phyloP scores from a whole-genome alignment of 2,329 filamentous ascomycete species.

The Ophiostoma populinum region DNA sequence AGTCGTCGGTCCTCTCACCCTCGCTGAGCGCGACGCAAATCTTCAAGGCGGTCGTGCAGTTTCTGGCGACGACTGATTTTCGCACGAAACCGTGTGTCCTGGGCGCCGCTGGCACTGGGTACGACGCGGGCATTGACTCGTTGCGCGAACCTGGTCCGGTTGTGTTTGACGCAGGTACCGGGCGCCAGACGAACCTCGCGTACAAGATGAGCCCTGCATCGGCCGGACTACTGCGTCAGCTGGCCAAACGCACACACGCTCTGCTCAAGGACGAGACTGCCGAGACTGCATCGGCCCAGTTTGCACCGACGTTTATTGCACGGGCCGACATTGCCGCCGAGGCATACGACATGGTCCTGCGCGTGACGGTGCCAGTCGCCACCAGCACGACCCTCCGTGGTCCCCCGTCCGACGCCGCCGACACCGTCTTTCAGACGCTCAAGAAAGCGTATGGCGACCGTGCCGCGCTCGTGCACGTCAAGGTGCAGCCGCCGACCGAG shows the following conservation, averaged over 20 bases:
- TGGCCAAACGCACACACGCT: conserved; percentile 57
- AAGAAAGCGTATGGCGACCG: conserved; percentile 60
- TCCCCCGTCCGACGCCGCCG: conserved; percentile 26
- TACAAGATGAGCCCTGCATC: conserved; percentile 88
- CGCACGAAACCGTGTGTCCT: conserved; percentile 45
- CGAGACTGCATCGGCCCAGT: conserved; percentile 57
- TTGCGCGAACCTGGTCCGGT: conserved; percentile 39
- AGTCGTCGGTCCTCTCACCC: conserved; percentile 40
- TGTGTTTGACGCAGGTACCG: conserved; percentile 52
- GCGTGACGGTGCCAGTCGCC: conserved; percentile 16
- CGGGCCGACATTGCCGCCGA: conserved; percentile 37
- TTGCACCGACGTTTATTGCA: conserved; percentile 67
- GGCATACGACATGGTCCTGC: conserved; percentile 33
- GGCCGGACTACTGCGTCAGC: conserved; percentile 52
- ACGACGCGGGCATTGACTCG: conserved; percentile 16
- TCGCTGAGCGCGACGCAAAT: conserved; percentile 83
- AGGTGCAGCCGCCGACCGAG: conserved; percentile 20
- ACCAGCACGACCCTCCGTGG: no score
- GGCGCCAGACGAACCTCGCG: conserved; percentile 58
- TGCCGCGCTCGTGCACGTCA: conserved; percentile 48
- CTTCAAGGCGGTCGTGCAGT: conserved; percentile 89
- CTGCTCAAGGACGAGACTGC: conserved; percentile 52
- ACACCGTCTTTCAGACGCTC: conserved; percentile 46
- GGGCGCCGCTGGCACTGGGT: conserved; percentile 25
- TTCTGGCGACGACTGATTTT: conserved; percentile 59